Percentiles rank a stretch among this genome's conserved stretches.
phyloP scores from a whole-genome alignment of 441 rosid species.

The Euphorbia celastroides region DNA sequence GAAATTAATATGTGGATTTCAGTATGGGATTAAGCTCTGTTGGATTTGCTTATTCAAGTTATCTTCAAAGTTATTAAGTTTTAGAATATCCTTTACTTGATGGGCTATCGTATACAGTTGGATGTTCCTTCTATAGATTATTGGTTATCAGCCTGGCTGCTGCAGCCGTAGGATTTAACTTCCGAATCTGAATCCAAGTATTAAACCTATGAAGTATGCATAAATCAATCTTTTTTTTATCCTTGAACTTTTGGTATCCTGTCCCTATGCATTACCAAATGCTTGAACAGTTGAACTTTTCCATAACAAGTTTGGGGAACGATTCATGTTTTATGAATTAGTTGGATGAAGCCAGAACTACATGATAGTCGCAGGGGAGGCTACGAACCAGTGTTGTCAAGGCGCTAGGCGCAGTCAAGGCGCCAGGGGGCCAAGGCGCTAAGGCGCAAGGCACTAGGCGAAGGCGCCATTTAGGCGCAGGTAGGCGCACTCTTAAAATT shows the following conservation, averaged over 20 bases:
- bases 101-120: not conserved
- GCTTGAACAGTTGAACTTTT: not conserved
- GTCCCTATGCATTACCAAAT: not conserved
- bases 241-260: not conserved
- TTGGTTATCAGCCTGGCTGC: constrained; percentile 1
- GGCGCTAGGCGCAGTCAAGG: too few species aligned
- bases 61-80: not conserved
- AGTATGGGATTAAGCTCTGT: not conserved
- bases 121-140: not conserved
- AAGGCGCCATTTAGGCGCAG: too few species aligned
- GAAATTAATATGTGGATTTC: not conserved
- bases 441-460: too few species aligned
- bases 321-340: not conserved
- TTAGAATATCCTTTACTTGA: not conserved
- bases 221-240: not conserved
- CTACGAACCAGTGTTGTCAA: too few species aligned
- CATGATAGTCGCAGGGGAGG: not conserved
- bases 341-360: not conserved
- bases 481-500: too few species aligned
- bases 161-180: not conserved
- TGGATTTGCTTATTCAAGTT: not conserved
- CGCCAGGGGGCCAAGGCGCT: too few species aligned
- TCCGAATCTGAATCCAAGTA: not conserved
- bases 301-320: not conserved
- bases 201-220: not conserved